phyloP scores from a whole-genome alignment of 2,329 filamentous ascomycete genomes.

The Pseudogymnoascus sp. region DNA sequence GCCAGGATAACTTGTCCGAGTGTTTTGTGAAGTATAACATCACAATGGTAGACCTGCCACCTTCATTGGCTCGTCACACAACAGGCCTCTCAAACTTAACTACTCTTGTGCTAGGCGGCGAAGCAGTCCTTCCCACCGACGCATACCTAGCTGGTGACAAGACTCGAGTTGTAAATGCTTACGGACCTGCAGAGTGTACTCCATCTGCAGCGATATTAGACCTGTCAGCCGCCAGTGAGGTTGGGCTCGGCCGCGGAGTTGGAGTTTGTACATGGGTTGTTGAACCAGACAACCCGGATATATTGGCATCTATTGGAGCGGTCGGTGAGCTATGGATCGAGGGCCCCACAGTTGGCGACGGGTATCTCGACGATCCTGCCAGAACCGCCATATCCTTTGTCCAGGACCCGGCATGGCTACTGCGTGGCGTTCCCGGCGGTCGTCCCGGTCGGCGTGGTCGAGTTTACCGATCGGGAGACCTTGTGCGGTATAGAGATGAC shows the following conservation, averaged over 20 bases:
- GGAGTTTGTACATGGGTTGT: conserved; percentile 30
- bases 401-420: conserved; percentile 24
- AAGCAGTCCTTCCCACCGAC: conserved; percentile 7
- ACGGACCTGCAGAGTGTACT: conserved; percentile 17
- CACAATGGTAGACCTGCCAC: conserved; percentile 16
- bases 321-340: conserved; percentile 34
- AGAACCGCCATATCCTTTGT: conserved; percentile 32
- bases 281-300: conserved; percentile 32
- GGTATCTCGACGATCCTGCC: conserved; percentile 33
- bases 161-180: conserved; percentile 13
- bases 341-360: conserved; percentile 31
- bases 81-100: conserved; percentile 11
- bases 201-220: not conserved
- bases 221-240: not conserved
- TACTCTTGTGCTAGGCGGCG: conserved; percentile 15
- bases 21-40: conserved; percentile 13
- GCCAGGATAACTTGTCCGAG: conserved; percentile 13
- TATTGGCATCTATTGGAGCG: conserved; percentile 27
- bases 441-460: not conserved
- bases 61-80: conserved; percentile 13
- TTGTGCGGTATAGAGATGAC: conserved; percentile 44
- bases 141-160: conserved; percentile 10
- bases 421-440: not conserved
- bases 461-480: conserved; percentile 28
- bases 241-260: not conserved